These are phyloP conservation scores for Cetraspora pellucida DNA, from an alignment of 192 early-diverging fungal genomes.

Conservation along the genomic window DNA sequence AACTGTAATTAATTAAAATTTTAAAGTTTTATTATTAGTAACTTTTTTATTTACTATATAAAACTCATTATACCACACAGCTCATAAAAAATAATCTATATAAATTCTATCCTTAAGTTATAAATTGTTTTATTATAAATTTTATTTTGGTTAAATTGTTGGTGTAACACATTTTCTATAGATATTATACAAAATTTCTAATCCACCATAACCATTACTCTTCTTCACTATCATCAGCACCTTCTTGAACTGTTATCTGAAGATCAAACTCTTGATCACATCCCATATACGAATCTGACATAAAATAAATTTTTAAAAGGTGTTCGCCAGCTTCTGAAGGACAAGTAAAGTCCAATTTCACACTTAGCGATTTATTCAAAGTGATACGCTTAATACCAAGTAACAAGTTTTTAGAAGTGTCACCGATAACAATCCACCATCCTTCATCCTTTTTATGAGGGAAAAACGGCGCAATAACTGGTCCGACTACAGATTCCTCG, in stretches of 20 bases:
- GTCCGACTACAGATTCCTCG: slow-evolving; percentile 60
- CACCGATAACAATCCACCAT: slow-evolving; percentile 98
- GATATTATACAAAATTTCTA: too few relatives aligned
- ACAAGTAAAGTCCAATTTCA: slow-evolving; percentile 85
- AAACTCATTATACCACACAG: too few relatives aligned
- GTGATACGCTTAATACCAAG: slow-evolving; percentile 87
- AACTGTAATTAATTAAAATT: too few relatives aligned
- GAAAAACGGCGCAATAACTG: slow-evolving; percentile 92
- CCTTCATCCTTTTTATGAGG: slow-evolving; percentile 87
- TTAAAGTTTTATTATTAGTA: too few relatives aligned
- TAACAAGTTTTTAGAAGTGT: slow-evolving; percentile 73
- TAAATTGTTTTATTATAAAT: too few relatives aligned
- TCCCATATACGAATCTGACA: slow-evolving; percentile 94
- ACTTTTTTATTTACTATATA: too few relatives aligned
- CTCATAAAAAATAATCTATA: too few relatives aligned
- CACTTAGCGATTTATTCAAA: slow-evolving; percentile 59
- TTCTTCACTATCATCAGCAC: slow-evolving; percentile 57
- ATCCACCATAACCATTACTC: too few relatives aligned
- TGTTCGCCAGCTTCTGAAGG: slow-evolving; percentile 65
- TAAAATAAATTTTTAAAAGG: slow-evolving; percentile 79
- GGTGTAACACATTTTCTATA: too few relatives aligned
- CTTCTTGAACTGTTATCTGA: slow-evolving; percentile 59
- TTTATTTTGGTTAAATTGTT: too few relatives aligned
- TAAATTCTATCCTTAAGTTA: too few relatives aligned
- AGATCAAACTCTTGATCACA: slow-evolving; percentile 95